These are phyloP conservation scores for Bipolaris sorokiniana DNA, from an alignment of 2,329 filamentous ascomycete species.

Conservation along the genomic window DNA sequence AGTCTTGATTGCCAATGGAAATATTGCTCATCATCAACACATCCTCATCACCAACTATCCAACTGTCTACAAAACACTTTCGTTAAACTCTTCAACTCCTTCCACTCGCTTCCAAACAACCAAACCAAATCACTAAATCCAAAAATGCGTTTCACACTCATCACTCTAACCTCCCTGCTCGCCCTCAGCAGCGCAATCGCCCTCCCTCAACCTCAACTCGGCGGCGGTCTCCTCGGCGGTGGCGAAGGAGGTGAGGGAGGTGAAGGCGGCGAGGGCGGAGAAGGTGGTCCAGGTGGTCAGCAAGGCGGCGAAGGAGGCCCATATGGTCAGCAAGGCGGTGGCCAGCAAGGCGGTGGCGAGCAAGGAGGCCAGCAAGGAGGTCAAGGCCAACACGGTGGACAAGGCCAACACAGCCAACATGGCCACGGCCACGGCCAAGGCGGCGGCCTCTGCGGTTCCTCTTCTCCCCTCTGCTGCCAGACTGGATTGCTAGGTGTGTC, in stretches of 20 bases:
- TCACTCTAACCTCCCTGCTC: constrained; percentile 19
- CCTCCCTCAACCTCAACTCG: constrained; percentile 13
- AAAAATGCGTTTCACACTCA: constrained; percentile 22
- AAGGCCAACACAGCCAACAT: neutral
- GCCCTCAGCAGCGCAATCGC: constrained; percentile 20
- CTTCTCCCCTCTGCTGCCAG: constrained; percentile 29
- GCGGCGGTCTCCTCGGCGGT: neutral
- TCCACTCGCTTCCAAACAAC: neutral
- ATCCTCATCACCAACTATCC: no score
- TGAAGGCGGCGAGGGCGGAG: neutral
- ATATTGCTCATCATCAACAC: neutral
- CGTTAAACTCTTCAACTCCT: neutral
- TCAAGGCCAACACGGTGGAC: neutral
- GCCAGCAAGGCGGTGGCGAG: no score
- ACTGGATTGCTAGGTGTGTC: constrained; percentile 23
- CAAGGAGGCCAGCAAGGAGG: neutral
- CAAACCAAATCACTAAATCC: neutral
- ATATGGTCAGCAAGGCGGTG: no score
- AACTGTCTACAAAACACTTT: neutral
- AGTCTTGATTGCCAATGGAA: no score
- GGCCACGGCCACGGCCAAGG: neutral
- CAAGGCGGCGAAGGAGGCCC: neutral
- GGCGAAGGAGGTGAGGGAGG: neutral
- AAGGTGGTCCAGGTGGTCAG: neutral
- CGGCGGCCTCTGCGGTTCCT: constrained; percentile 22